Conservation (phyloP, 2,329 filamentous ascomycete genomes). For the Aspergillus oerlinghausenensis region DNA sequence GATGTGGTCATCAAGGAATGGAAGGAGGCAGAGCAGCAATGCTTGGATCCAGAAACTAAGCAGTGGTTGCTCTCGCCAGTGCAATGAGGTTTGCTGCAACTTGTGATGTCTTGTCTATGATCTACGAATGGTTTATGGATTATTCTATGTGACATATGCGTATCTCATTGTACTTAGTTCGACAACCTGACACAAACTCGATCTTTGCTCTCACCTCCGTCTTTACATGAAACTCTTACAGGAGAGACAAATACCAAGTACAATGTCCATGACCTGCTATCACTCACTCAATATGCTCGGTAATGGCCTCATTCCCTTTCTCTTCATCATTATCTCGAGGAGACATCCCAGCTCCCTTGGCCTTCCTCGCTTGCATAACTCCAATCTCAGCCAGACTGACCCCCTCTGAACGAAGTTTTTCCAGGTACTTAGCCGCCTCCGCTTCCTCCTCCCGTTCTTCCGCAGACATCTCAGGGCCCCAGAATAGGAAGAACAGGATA, state of each 20-base stretch:
- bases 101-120: not conserved
- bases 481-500: conserved; percentile 8
- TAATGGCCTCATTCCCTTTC: not conserved
- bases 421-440: conserved; percentile 5
- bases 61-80: not conserved
- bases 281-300: not conserved
- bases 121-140: not conserved
- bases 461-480: conserved; percentile 25
- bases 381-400: not conserved
- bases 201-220: not conserved
- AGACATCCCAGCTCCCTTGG: not conserved
- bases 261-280: not conserved
- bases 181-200: not conserved
- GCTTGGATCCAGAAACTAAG: not conserved
- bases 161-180: not conserved
- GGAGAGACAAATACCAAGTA: not conserved
- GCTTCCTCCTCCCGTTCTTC: conserved; percentile 24
- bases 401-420: not conserved
- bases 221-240: not conserved
- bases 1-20: conserved; percentile 7
- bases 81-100: not conserved
- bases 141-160: not conserved
- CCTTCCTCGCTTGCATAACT: not conserved
- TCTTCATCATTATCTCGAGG: not conserved
- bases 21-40: not conserved